A percentile compares a stretch with the other conserved stretches of the same genome.
phyloP scores from a whole-genome alignment of 2,329 filamentous ascomycete species.

The Piedraia hortae region DNA sequence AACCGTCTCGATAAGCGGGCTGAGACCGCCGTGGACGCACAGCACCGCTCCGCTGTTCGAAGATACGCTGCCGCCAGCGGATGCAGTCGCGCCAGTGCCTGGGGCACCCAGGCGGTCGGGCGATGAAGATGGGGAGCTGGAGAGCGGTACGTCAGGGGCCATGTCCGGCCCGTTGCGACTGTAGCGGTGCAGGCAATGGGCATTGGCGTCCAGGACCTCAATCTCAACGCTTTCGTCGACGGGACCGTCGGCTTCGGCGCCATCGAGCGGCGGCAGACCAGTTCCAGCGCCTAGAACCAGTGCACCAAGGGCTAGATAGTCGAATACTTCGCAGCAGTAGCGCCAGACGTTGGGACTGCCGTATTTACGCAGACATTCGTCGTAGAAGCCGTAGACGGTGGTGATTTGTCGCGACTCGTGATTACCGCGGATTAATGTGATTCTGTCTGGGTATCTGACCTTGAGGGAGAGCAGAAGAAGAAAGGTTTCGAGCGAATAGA shows the following conservation, averaged over 20 bases:
- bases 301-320: conserved; percentile 77
- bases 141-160: conserved; percentile 6
- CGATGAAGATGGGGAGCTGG: conserved; percentile 12
- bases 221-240: conserved; percentile 35
- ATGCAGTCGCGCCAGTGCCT: conserved; percentile 50
- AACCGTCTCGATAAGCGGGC: conserved; percentile 70
- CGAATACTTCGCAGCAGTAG: conserved; percentile 89
- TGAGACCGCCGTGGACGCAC: conserved; percentile 84
- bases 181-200: conserved; percentile 49
- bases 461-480: conserved; percentile 86
- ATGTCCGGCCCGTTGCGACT: conserved; percentile 19
- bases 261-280: conserved; percentile 33
- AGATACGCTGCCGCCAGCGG: conserved; percentile 30
- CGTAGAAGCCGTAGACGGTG: conserved; percentile 93
- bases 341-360: conserved; percentile 91
- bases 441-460: conserved; percentile 88
- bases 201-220: conserved; percentile 68
- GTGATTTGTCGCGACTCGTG: conserved; percentile 83
- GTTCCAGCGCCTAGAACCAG: conserved; percentile 64
- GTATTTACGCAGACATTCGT: conserved; percentile 88
- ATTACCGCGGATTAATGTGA: conserved; percentile 67
- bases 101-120: conserved; percentile 32
- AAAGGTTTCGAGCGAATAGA: conserved; percentile 94
- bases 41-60: conserved; percentile 61
- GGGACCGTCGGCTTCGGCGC: conserved; percentile 20